Evolutionary conservation across 2,329 filamentous ascomycete genomes (phyloP).

Genomic region (Neoascochyta sp.): DNA sequence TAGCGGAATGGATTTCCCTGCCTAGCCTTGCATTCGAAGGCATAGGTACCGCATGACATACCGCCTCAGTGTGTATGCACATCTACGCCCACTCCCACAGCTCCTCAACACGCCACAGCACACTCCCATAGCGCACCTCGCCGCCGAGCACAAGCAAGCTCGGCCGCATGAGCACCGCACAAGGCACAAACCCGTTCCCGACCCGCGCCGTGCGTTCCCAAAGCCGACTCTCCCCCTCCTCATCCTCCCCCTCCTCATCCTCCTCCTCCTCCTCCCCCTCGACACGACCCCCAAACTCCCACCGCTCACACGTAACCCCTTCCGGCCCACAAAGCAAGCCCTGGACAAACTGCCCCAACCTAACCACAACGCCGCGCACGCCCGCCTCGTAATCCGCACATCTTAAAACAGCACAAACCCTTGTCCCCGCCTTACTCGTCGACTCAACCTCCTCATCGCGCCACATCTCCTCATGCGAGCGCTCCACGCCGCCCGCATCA

Average conservation of each 20-base stretch:
- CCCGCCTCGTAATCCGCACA: slow-evolving; percentile 32
- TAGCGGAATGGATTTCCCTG: too few relatives aligned
- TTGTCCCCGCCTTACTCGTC: slow-evolving; percentile 10
- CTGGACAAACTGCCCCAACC: slow-evolving; percentile 56
- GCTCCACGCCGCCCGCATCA: slow-evolving; percentile 53
- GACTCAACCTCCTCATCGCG: slow-evolving; percentile 42
- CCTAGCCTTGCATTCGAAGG: too few relatives aligned
- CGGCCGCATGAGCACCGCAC: slow-evolving; percentile 33
- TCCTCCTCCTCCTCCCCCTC: slow-evolving; percentile 1
- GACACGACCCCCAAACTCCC: slow-evolving; percentile 45
- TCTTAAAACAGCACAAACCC: slow-evolving; percentile 41
- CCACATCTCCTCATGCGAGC: slow-evolving; percentile 67
- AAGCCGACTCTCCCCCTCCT: slow-evolving; percentile 7
- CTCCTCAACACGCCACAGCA: slow-evolving; percentile 42
- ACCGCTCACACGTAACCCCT: slow-evolving; percentile 52
- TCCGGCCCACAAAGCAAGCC: slow-evolving; percentile 50
- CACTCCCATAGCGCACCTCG: slow-evolving; percentile 29
- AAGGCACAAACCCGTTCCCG: slow-evolving; percentile 42
- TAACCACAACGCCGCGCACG: slow-evolving; percentile 51
- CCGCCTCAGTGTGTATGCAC: background rate
- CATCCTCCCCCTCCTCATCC: slow-evolving; percentile 4
- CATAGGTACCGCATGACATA: too few relatives aligned
- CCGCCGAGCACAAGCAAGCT: slow-evolving; percentile 29
- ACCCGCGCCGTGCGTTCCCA: slow-evolving; percentile 41
- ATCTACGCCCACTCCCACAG: slow-evolving; percentile 20